Evolutionary conservation across 352 stramenopile genomes (phyloP), one percentile per base, ranked within the genome.

Genomic region (Phytophthora podocarpi): DNA sequence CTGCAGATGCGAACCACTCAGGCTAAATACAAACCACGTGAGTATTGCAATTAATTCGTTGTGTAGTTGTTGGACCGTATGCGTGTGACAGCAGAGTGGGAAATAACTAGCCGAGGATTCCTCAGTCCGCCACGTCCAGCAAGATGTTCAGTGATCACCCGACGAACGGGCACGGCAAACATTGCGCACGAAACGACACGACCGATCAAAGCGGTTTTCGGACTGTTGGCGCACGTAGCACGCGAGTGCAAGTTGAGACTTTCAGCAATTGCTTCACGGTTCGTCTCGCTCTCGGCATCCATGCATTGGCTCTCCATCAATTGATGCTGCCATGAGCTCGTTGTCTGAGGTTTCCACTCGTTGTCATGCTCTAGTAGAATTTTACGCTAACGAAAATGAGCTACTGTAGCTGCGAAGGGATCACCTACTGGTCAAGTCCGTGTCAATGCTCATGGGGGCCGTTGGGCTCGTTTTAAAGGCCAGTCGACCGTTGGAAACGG

Each of bases 181-280:
- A 30, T 64, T 67, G 60, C 55, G 61, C 60, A 68, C 40, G 61
- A 75, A 72, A 71, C 61, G 55, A 74, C 59, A 52, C 39, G 13
- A 27, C 18, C 16, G 12, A 30, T 51, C 26, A 71, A 61, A 40
- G 20, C 59, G 43, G 52, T 49, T 64, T 54, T 59, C 23, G 12
- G n/a, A 50, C 39, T 53, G 41, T 35, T 51, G 39, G 18, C 18
- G 12, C 11, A 40, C 40, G 21, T 13, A 46, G 10, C 37, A 32
- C 36, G 37, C 37, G 5, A 42, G 46, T 20, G 12, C 35, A 34
- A 26, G 12, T 20, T 21, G 35, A n/a, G n/a, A n/a, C 24, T 49
- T 58, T 34, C 36, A 11, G 12, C 23, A 42, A 4, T 37, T 31
- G 4, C 24, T 56, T 46, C 24, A 39, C 11, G 15, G 5, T 31